Evolutionary conservation across 2,329 filamentous ascomycete genomes (phyloP).

Genomic region (Furcasterigmium furcatum): DNA sequence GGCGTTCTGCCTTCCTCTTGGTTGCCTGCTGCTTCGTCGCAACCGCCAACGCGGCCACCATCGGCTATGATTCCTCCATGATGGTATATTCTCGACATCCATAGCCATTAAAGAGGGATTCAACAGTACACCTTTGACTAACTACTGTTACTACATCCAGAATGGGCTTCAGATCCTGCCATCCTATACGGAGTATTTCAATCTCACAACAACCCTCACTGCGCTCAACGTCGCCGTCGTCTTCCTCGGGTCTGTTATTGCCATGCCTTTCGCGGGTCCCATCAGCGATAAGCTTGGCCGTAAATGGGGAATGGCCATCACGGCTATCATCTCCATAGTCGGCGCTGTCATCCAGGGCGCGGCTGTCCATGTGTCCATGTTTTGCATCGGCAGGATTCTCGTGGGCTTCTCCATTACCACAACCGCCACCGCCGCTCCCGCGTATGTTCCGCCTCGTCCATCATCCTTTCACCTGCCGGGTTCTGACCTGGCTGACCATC

Average conservation of each 20-base stretch:
- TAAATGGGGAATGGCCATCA: slow-evolving; percentile 4
- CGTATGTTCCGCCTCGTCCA: no score
- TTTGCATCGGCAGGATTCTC: slow-evolving; percentile 1
- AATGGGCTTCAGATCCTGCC: slow-evolving; percentile 6
- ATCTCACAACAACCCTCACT: background rate
- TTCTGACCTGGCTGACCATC: no score
- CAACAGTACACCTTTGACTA: no score
- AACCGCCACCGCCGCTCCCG: slow-evolving; percentile 3
- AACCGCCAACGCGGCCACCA: background rate
- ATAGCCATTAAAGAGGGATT: no score
- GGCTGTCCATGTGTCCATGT: slow-evolving; percentile 6
- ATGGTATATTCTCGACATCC: background rate
- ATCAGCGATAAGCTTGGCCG: slow-evolving; percentile 1
- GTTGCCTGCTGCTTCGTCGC: background rate
- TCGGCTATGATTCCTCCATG: background rate
- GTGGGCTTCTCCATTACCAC: slow-evolving; percentile 3
- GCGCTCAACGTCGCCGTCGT: slow-evolving; percentile 6
- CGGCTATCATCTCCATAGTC: slow-evolving; percentile 3
- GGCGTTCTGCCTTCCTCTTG: background rate
- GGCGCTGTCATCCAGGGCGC: slow-evolving; percentile 2
- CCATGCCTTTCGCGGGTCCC: slow-evolving; percentile 3
- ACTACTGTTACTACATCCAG: background rate
- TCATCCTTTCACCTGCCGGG: no score
- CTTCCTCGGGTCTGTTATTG: slow-evolving; percentile 1
- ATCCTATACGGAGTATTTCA: slow-evolving; percentile 1